Base-by-base conservation (phyloP, 1,284 basidiomycete species). In the Irpex sp. region DNA sequence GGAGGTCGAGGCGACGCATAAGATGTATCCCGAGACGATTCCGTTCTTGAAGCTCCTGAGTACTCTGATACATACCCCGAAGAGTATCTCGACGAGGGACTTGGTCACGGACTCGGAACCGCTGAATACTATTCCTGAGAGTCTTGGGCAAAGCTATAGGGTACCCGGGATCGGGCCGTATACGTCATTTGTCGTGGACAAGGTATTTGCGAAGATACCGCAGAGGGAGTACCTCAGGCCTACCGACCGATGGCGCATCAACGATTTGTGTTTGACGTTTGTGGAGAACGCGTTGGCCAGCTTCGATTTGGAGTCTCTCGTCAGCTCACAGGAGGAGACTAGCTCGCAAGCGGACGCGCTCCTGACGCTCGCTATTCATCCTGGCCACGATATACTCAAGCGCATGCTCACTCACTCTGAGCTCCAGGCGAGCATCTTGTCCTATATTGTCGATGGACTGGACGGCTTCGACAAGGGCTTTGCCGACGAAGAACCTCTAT, bases 361-460 rank as follows among this genome's bases (percentile, higher is more conserved):
- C 36, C 67, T 82, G 5, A 80, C 82, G 6, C 71, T 88, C 7
- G 77, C 88, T 9, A 71, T 88, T 1, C 94, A 98, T 72, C 94
- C 96, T 0, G 96, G 95, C 1, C 96, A 93, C 72, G 88, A 94
- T 58, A 77, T 98, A 58, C 84, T 96, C 74, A 85, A 88, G 55
- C 84, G 93, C 1, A 71, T 98, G 7, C 79, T 98, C 53, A 89
- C 87, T 18, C 84, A 85, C 56, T 83, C 87, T 0, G 78, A 85
- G 1, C 78, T 96, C 8, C 90, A 93, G 67, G 74, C 81, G 1
- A 87, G 81, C 60, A 79, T 96, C 39, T 77, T 96, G 61, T 84
- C 87, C 2, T 91, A 95, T 68, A 78, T 94, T 58, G 83, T 86
- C 1, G 88, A 91, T 42, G 91, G 91, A 0, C 76, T 92, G 47